Base-by-base conservation (phyloP, 257 asterid genomes). In the Mitragyna speciosa region DNA sequence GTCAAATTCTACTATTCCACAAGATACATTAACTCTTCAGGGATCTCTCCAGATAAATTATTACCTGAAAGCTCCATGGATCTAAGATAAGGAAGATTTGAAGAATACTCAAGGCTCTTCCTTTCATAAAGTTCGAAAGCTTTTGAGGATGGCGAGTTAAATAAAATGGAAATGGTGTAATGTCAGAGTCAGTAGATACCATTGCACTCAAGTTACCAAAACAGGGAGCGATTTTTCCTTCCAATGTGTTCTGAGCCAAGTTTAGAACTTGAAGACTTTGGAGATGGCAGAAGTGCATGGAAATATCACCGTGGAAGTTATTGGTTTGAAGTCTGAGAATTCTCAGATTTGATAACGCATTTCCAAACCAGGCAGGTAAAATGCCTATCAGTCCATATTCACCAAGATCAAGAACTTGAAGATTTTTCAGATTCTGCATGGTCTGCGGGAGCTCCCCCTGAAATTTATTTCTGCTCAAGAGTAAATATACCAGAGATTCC, bases 351-450 rank as follows among this genome's bases (percentile, higher is more conserved):
- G 76, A 48, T 12, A 87, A 76, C 0, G 22, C 82, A 16, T 75
- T 36, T 51, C 81, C 76, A 12, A 87, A 70, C 88, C 89, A 85
- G 36, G 59, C 8, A 14, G 89, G 87, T 20, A 81, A 7, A 17
- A 2, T 22, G 67, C 80, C 86, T 0, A 41, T 51, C 15, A 70
- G 4, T 15, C 0, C 16, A 24, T 78, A 70, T 54, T 70, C 77
- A 2, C 82, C 77, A 28, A 79, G 69, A 79, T 79, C 77, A 56
- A 79, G 47, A 56, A 43, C 28, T 56, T 56, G 48, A 7, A 70
- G 51, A 58, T 39, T 41, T 70, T 19, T 45, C 72, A 70, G n/a
- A 4, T 56, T 58, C n/a, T 72, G 61, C 72, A 70, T 9, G 39
- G 28, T 12, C 48, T 6, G 6, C 0, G 73, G 19, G 30, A 69